phyloP scores from a whole-genome alignment of 768 basidiomycete species.

The Mycena venus region DNA sequence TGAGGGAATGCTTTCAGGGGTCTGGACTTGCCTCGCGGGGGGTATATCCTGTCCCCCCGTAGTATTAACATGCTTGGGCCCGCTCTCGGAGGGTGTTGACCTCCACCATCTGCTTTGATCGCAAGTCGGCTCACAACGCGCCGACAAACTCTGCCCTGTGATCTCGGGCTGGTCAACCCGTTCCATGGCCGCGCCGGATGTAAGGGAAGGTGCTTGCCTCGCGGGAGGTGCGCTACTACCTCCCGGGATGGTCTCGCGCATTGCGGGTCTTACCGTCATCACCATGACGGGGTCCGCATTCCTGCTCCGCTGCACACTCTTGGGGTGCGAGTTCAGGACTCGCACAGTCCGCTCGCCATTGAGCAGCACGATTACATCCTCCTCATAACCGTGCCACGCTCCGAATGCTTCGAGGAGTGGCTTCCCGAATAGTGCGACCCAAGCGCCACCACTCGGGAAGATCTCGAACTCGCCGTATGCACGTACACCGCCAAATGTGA shows the following conservation, averaged over 20 bases:
- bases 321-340: background rate
- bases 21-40: constrained; percentile 10
- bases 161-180: constrained; percentile 5
- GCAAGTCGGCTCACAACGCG: background rate
- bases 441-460: constrained; percentile 34
- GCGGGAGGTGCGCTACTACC: constrained; percentile 19
- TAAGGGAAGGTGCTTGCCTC: constrained; percentile 12
- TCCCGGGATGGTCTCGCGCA: constrained; percentile 19
- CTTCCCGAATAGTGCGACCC: constrained; percentile 31
- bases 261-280: background rate
- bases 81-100: no score
- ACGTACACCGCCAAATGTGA: constrained; percentile 11
- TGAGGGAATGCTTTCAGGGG: no score
- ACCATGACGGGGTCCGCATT: constrained; percentile 9
- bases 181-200: background rate
- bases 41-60: constrained; percentile 5
- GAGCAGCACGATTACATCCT: constrained; percentile 9
- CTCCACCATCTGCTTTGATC: background rate
- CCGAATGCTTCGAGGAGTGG: constrained; percentile 30
- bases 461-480: constrained; percentile 27
- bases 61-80: no score
- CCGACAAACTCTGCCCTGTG: background rate
- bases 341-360: background rate
- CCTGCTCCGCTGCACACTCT: no score
- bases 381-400: constrained; percentile 27